Base-by-base conservation (phyloP, 2,329 filamentous ascomycete genomes). In the Monilinia aucupariae region DNA sequence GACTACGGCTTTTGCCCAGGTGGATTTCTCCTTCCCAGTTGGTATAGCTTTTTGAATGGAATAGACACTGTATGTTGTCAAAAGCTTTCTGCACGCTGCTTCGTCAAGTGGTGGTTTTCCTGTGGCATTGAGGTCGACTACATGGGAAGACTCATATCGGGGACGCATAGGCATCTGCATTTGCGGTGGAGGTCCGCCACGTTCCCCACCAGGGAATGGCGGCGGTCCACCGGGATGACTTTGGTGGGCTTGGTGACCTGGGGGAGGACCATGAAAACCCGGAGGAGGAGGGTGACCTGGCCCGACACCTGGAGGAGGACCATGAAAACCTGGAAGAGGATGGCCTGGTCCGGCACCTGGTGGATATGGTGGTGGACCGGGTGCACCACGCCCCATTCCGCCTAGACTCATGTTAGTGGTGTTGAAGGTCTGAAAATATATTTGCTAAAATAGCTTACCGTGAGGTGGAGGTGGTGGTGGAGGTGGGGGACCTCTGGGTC, bases 1-100 rank as follows among this genome's bases (percentile, higher is more conserved):
- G 15, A 70, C 43, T 39, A 69, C 64, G 15, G 66, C 65, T 55
- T 68, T 67, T 4, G 70, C 70, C 71, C 72, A 74, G 22, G 71
- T 71, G 20, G 67, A 39, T 34, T 68, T 69, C 27, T 71, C 64
- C 63, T 48, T 68, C 58, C 68, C 64, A 17, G 34, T 45, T 1
- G 70, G 65, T 39, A 48, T 13, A 8, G 62, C 65, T 63, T 72
- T 72, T 34, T 66, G 67, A 34, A 74, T 67, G 0, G 69, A 70
- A 51, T 64, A 67, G 15, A 66, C 69, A 10, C 43, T 45, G 54
- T 72, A 71, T 15, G 65, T 64, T 10, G 62, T 64, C 43, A 64
- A 43, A 20, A 48, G n/a, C 25, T 54, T 54, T 41, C 22, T 51
- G 39, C 25, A 64, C 15, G 22, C 49, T 20, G 49, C 62, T 27